phyloP scores from a whole-genome alignment of 148 eudicot species.

The Rhododendron griersonianum region DNA sequence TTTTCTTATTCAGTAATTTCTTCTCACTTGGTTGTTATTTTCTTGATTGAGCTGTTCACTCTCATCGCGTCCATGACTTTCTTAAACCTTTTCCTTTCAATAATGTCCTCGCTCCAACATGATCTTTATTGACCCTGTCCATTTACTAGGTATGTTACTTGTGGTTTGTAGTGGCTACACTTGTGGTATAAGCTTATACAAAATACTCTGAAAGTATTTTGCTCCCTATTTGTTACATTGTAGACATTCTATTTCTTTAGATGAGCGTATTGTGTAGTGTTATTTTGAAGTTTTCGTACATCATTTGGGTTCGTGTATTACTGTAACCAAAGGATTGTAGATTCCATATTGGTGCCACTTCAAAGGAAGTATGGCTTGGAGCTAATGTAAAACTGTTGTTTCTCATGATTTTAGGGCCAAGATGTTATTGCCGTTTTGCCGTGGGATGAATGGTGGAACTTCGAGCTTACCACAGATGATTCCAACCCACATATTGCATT shows the following conservation, averaged over 20 bases:
- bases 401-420: conserved; percentile 53
- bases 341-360: not conserved
- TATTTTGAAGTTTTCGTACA: not conserved
- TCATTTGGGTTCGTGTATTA: not conserved
- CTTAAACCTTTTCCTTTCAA: not conserved
- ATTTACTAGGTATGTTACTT: not conserved
- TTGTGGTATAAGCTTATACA: no score
- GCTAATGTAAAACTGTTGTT: not conserved
- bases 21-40: conserved; percentile 2
- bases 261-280: not conserved
- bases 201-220: not conserved
- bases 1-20: not conserved
- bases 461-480: conserved; percentile 73
- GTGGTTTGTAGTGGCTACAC: not conserved
- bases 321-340: not conserved
- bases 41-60: not conserved
- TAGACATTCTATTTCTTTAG: not conserved
- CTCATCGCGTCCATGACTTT: not conserved
- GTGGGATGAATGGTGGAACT: conserved; percentile 99
- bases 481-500: conserved; percentile 84
- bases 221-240: not conserved
- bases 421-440: conserved; percentile 81
- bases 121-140: not conserved
- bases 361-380: not conserved
- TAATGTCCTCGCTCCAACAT: not conserved